Base-by-base conservation (phyloP, 2,329 filamentous ascomycete species). In the Fusarium sp. region DNA sequence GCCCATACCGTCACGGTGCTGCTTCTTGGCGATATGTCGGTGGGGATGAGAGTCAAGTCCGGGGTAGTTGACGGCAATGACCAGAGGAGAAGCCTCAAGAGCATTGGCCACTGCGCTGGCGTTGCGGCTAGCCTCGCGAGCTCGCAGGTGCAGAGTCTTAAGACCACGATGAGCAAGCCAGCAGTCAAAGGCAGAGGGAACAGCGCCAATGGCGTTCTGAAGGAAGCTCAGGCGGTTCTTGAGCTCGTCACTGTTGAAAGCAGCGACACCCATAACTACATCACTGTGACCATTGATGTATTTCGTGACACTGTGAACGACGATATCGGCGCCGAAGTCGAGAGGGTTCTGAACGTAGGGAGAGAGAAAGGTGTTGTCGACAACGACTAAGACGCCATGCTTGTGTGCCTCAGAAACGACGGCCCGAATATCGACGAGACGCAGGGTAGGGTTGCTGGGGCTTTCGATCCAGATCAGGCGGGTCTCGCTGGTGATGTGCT, bases 241-340 rank as follows among this genome's bases (percentile, higher is more conserved):
- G 72, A 99, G 86, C 18, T 89, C 87, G 58, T 94, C 90, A 31
- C 91, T 92, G 87, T 98, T 98, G 88, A 97, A 97, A 51, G 96
- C 96, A 46, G 94, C 95, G 31, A 96, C 92, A 71, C 96, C 96
- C 96, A 99, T 99, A 75, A 98, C 91, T 10, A 99, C 96, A 80
- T 99, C 96, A 78, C 90, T 88, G 84, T 99, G 96, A 51, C 96
- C 96, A 80, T 98, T 98, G 84, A 99, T 98, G 84, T 98, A 99
- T 84, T 99, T 99, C 44, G 96, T 99, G 58, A 99, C 96, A 57
- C 91, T 95, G 86, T 98, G 95, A 43, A 98, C 92, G 72, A 98
- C 95, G 70, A 98, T 95, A 81, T 99, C 96, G 73, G 96, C 96
- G 74, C 96, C 96, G 78, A 95, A 93, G 78, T 97, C 91, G 58